Conservation (phyloP, 331 rosid genomes). For the Arachis monticola region DNA sequence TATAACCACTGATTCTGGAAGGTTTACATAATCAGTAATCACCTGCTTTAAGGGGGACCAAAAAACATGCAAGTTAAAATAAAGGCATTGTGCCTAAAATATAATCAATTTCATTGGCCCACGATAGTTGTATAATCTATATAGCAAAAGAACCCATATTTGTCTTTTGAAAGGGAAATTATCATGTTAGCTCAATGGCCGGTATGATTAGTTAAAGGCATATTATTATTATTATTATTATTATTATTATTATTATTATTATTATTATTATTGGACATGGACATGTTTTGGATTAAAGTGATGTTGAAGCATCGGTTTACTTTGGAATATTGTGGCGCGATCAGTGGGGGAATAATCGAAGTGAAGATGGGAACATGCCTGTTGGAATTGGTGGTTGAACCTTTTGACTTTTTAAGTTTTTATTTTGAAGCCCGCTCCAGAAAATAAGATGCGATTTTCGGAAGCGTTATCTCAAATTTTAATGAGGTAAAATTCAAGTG, state of each 20-base stretch:
- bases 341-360: conserved; percentile 41
- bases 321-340: conserved; percentile 38
- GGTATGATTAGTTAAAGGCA: conserved; percentile 38
- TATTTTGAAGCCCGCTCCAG: not conserved
- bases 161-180: conserved; percentile 15
- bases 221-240: conserved; percentile 16
- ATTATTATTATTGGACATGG: not conserved
- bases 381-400: conserved; percentile 7
- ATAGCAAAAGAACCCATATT: not conserved
- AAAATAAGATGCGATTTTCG: conserved; percentile 23
- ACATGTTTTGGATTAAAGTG: conserved; percentile 11
- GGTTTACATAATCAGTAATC: not conserved
- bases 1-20: not conserved
- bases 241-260: too few species aligned
- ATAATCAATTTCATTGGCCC: conserved; percentile 16
- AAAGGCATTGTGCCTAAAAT: conserved; percentile 14
- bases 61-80: conserved; percentile 1
- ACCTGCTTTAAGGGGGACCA: not conserved
- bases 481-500: not conserved
- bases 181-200: conserved; percentile 23
- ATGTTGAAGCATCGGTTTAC: conserved; percentile 35
- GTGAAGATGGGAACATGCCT: conserved; percentile 25
- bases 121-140: not conserved
- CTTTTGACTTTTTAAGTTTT: conserved; percentile 31
- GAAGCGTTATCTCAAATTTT: not conserved